Evolutionary conservation across 768 basidiomycete genomes (phyloP).

Genomic region (Rhizopogon sp.): DNA sequence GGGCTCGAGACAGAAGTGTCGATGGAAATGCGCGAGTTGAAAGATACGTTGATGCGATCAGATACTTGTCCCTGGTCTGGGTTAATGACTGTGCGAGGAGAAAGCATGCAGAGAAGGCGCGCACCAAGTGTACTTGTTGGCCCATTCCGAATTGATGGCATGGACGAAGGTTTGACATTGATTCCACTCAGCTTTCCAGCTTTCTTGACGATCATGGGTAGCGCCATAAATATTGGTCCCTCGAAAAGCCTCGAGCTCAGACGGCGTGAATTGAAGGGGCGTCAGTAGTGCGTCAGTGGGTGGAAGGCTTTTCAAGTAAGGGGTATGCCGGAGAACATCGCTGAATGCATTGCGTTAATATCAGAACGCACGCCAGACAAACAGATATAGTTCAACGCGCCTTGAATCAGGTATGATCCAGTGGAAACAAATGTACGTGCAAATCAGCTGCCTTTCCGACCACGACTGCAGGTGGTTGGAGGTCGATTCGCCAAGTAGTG

Average conservation of each 20-base stretch:
- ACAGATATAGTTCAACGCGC: constrained; percentile 10
- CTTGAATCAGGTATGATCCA: constrained; percentile 42
- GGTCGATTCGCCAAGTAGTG: constrained; percentile 28
- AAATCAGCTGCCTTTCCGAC: constrained; percentile 65
- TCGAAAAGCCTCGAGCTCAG: constrained; percentile 60
- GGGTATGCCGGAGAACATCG: constrained; percentile 32
- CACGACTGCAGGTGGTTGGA: constrained; percentile 29
- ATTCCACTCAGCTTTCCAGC: constrained; percentile 62
- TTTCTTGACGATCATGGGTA: constrained; percentile 55
- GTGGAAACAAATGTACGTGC: constrained; percentile 63
- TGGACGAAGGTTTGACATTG: constrained; percentile 42
- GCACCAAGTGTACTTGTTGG: constrained; percentile 61
- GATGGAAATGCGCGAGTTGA: constrained; percentile 93
- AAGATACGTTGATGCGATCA: constrained; percentile 69
- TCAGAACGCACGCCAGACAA: constrained; percentile 2
- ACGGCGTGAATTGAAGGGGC: constrained; percentile 61
- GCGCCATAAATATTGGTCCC: constrained; percentile 84
- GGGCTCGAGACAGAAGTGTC: constrained; percentile 55
- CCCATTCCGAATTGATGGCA: constrained; percentile 36
- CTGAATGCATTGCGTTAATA: constrained; percentile 5
- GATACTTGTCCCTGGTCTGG: constrained; percentile 58
- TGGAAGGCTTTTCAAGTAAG: constrained; percentile 72
- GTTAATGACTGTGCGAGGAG: neutral
- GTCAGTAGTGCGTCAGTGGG: constrained; percentile 51
- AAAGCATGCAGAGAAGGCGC: constrained; percentile 13